Evolutionary conservation across 1,284 basidiomycete genomes (phyloP), one percentile per base, ranked within the genome.

Genomic region (Lentinula novae-zelandiae): DNA sequence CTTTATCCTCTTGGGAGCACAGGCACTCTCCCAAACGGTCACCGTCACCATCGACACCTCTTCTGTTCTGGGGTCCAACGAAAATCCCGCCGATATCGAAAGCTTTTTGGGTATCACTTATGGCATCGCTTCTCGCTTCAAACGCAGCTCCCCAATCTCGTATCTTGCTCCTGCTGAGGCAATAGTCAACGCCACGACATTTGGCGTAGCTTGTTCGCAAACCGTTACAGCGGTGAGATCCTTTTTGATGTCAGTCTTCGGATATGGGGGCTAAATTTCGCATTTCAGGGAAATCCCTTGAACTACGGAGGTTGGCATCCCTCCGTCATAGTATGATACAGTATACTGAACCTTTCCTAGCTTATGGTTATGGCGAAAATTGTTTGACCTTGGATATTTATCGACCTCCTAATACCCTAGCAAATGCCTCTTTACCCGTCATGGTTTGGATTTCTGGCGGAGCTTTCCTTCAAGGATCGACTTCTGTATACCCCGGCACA

Each of bases 381-480:
- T 68, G 67, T 39, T 64, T 64, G 2, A 48, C 61, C 8, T 63
- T 68, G 2, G 65, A 68, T 34, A 65, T 68, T 48, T 67, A 57
- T 31, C 55, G 55, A 9, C 55, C 55, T 9, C 55, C 31, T 60
- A 38, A 42, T 20, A 10, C 63, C 57, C 33, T 48, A 53, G 3
- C 49, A 36, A 15, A 54, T 54, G 33, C 60, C 53, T 38, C 39
- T 61, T 27, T 70, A 12, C 69, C 69, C 15, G 68, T 70, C 12
- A 67, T 70, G 67, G 62, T 69, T 13, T 70, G 68, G 68, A 39
- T 69, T 8, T 67, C 68, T 8, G 60, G 60, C 17, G 60, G 60
- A 7, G 60, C 46, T 3, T 58, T 61, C n/a, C 6, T 53, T n/a
- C 49, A 44, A 10, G 60, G 60, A 38, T 22, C 60, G 5, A 39